Base-by-base conservation (phyloP, 1,284 basidiomycete genomes). In the Stereum hirsutum region DNA sequence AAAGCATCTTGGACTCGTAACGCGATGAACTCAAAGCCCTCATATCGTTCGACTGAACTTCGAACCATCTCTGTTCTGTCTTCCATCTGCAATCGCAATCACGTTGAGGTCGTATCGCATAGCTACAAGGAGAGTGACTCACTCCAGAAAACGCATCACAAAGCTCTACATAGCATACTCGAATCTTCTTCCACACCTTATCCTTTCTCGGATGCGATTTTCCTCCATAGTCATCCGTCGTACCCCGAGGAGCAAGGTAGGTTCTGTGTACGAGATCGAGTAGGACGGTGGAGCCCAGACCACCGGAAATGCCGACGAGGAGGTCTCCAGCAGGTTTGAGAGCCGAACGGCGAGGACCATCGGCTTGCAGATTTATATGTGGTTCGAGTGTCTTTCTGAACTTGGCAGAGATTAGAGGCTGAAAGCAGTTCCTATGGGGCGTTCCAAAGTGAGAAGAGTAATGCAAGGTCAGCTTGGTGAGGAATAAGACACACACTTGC, bases 1-100 rank as follows among this genome's bases (percentile, higher is more conserved):
- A 89, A 89, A 1, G 81, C 81, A 60, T 85, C 69, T 57, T 88
- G 83, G 34, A 89, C 56, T 14, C 75, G 69, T 35, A 86, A 54
- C 1, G 75, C 64, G 30, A 81, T 56, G 43, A 85, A 80, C 24
- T 79, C 70, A 45, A 83, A 69, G 15, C 62, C 65, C 3, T 65
- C 58, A 49, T 80, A 78, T 14, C 54, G 54, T 20, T 62, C 58
- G 8, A 84, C 65, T n/a, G 68, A 51, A 1, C 55, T 51, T 20
- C 60, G 61, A 12, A 83, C 63, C 30, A 76, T 74, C 21, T 72
- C 63, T 0, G 68, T 78, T 51, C 68, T 64, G 53, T 85, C 78
- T 46, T 54, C 63, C 52, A 69, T 65, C 81, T 86, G 53, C 49
- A 54, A 44, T 43, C 41, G 49, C 31, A 51, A 48, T 45, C 45